Evolutionary conservation across 1,139 yeast species (phyloP).

Genomic region (Pichia sp.): DNA sequence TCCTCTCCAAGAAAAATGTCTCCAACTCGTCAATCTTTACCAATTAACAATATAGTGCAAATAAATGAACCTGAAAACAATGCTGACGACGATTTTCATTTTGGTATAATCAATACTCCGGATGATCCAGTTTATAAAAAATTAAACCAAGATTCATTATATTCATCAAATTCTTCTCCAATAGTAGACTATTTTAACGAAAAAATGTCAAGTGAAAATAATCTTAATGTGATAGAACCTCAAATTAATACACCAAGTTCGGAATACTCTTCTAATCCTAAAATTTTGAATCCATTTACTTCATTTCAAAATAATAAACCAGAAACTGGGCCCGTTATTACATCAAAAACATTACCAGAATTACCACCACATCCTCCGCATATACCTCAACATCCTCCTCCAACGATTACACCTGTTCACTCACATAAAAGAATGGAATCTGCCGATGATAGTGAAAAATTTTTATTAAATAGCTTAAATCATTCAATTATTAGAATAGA

Average conservation of each 20-base stretch:
- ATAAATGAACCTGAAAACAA: neutral
- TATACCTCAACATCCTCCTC: neutral
- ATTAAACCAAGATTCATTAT: slow-evolving; percentile 10
- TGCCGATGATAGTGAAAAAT: slow-evolving; percentile 19
- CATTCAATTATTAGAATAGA: slow-evolving; percentile 48
- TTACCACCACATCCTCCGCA: slow-evolving; percentile 1
- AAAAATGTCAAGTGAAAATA: slow-evolving; percentile 1
- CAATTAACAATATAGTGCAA: neutral
- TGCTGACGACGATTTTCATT: slow-evolving; percentile 10
- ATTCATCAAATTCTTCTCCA: slow-evolving; percentile 5
- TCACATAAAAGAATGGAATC: slow-evolving; percentile 2
- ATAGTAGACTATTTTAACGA: slow-evolving; percentile 3
- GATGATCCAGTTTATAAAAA: slow-evolving; percentile 19
- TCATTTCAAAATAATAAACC: slow-evolving; percentile 4
- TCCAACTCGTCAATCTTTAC: slow-evolving; percentile 18
- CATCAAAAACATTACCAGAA: neutral
- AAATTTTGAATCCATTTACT: slow-evolving; percentile 3
- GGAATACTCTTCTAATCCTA: slow-evolving; percentile 1
- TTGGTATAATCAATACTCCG: slow-evolving; percentile 3
- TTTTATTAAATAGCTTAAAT: slow-evolving; percentile 49
- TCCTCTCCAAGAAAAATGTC: slow-evolving; percentile 28
- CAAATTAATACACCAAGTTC: neutral
- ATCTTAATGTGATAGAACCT: neutral
- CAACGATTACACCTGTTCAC: neutral
- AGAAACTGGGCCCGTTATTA: no score